Conservation (phyloP, 768 basidiomycete species). For the Auricularia heimuer region DNA sequence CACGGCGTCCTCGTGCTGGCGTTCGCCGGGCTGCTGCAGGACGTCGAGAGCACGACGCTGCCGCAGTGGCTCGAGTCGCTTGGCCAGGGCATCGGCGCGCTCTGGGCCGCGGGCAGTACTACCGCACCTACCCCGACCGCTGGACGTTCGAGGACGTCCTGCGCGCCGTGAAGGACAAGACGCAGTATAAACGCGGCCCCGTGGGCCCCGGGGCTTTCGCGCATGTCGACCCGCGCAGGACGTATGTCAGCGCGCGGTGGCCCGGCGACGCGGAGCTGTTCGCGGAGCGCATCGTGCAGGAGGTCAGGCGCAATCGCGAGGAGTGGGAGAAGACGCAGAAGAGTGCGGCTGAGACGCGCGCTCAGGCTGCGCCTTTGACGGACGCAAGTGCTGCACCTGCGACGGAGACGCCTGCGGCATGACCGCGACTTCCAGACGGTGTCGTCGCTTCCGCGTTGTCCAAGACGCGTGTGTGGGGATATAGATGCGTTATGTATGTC, state of each 20-base stretch:
- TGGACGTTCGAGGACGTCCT: slow-evolving; percentile 3
- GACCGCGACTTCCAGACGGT: too few relatives aligned
- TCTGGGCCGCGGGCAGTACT: slow-evolving; percentile 5
- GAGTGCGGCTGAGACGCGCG: too few relatives aligned
- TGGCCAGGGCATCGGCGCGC: not conserved
- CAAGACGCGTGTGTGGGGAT: too few relatives aligned
- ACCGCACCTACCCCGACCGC: slow-evolving; percentile 6
- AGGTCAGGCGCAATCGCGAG: not conserved
- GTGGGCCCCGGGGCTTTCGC: slow-evolving; percentile 1
- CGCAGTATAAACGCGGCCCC: slow-evolving; percentile 2
- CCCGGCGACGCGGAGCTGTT: slow-evolving; percentile 6
- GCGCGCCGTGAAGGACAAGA: not conserved
- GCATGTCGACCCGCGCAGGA: not conserved
- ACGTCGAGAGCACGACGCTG: slow-evolving; percentile 5
- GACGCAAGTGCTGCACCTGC: too few relatives aligned
- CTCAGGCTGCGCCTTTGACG: too few relatives aligned
- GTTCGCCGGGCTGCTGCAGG: slow-evolving; percentile 4
- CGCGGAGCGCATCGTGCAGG: slow-evolving; percentile 1
- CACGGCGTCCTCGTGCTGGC: slow-evolving; percentile 7
- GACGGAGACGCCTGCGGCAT: too few relatives aligned
- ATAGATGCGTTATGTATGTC: too few relatives aligned
- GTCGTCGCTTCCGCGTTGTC: too few relatives aligned
- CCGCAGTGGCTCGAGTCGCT: slow-evolving; percentile 4
- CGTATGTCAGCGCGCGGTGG: slow-evolving; percentile 5
- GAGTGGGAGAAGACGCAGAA: not conserved